Evolutionary conservation across 2,329 filamentous ascomycete species (phyloP).

Genomic region (Cercospora sp.): DNA sequence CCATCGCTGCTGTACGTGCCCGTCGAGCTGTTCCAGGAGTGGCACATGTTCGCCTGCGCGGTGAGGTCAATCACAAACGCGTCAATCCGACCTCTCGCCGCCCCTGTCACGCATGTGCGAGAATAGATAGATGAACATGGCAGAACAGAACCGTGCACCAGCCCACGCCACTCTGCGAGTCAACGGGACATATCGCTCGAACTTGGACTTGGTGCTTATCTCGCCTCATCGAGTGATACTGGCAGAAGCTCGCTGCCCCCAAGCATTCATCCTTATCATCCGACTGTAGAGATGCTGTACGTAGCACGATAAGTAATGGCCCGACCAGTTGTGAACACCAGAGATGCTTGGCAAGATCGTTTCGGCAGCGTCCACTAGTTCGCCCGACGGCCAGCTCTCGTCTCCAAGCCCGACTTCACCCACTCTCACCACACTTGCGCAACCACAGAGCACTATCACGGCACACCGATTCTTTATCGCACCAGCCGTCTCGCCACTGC

Average conservation of each 20-base stretch:
- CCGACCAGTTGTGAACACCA: not conserved
- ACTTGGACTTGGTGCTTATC: no score
- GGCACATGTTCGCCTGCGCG: not conserved
- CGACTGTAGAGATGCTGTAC: not conserved
- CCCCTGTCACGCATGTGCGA: not conserved
- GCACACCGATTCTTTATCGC: constrained; percentile 4
- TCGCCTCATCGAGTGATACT: not conserved
- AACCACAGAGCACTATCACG: not conserved
- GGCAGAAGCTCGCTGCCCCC: not conserved
- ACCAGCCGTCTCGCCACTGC: constrained; percentile 1
- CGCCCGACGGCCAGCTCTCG: not conserved
- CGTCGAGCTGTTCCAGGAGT: not conserved
- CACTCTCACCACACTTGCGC: not conserved
- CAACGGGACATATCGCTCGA: not conserved
- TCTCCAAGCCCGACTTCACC: not conserved
- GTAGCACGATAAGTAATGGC: not conserved
- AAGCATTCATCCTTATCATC: not conserved
- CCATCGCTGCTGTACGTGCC: not conserved
- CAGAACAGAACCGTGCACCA: not conserved
- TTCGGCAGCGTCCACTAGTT: not conserved
- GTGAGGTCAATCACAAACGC: not conserved
- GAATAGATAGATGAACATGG: not conserved
- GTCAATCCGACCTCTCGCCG: not conserved
- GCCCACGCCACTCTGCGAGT: not conserved
- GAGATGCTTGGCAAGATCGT: not conserved